Conservation (phyloP, 805 yeast species). For the Tetrapisispora arboricola region DNA sequence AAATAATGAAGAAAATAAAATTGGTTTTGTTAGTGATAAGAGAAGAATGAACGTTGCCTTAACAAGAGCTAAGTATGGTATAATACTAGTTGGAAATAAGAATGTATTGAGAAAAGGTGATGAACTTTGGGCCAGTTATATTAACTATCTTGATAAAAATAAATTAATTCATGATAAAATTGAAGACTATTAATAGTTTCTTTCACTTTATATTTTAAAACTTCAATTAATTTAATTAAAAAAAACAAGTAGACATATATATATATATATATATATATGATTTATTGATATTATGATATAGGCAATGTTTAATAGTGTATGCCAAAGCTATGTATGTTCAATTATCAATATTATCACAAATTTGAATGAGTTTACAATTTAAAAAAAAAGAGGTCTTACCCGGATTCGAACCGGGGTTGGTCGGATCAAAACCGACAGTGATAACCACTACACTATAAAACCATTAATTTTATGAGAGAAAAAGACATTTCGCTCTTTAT, state of each 20-base stretch:
- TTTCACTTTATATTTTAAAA: no score
- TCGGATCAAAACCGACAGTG: constrained; percentile 75
- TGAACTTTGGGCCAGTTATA: constrained; percentile 41
- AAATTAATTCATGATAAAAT: constrained; percentile 23
- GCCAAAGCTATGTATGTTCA: not conserved
- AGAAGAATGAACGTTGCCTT: constrained; percentile 63
- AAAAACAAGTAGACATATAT: not conserved
- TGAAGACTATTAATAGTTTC: constrained; percentile 10
- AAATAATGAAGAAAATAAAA: constrained; percentile 40
- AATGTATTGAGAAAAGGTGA: constrained; percentile 37
- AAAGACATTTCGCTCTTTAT: not conserved
- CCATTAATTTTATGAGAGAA: not conserved
- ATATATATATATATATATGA: no score
- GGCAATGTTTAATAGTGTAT: not conserved
- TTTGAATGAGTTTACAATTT: not conserved
- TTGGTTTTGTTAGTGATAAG: constrained; percentile 53
- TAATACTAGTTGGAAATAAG: constrained; percentile 53
- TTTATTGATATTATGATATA: not conserved
- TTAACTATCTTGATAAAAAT: constrained; percentile 32
- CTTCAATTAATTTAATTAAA: no score
- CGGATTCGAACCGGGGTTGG: constrained; percentile 82
- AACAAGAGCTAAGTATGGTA: constrained; percentile 57
- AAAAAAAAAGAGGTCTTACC: constrained; percentile 49
- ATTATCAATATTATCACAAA: not conserved
- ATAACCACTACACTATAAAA: constrained; percentile 67